Conservation (phyloP, 1,284 basidiomycete genomes). For the Somion occarium region DNA sequence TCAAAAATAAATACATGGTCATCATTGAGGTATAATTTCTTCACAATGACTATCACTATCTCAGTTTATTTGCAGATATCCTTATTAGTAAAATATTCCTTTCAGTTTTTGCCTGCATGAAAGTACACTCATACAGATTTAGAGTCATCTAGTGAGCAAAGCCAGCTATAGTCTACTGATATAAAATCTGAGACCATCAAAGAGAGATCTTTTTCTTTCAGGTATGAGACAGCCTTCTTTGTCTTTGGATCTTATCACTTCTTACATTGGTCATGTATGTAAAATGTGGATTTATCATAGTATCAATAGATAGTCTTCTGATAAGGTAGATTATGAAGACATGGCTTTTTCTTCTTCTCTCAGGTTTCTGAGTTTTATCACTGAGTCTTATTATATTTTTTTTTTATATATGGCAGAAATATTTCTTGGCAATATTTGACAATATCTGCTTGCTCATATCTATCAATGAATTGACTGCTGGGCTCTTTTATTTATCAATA, state of each 20-base stretch:
- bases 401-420: conserved; percentile 18
- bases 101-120: conserved; percentile 24
- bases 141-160: conserved; percentile 21
- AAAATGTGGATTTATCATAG: conserved; percentile 27
- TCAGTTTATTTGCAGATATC: conserved; percentile 26
- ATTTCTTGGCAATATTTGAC: conserved; percentile 19
- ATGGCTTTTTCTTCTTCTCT: background rate
- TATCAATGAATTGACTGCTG: conserved; percentile 28
- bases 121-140: conserved; percentile 22
- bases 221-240: conserved; percentile 13
- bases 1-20: conserved; percentile 31
- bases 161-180: conserved; percentile 38
- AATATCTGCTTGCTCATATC: conserved; percentile 27
- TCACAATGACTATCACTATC: conserved; percentile 28
- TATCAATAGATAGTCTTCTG: conserved; percentile 12
- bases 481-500: conserved; percentile 22
- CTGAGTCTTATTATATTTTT: background rate
- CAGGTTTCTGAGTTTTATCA: background rate
- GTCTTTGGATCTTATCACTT: conserved; percentile 17
- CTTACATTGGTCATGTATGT: conserved; percentile 20
- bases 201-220: conserved; percentile 26
- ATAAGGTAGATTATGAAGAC: background rate
- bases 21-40: conserved; percentile 20
- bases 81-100: conserved; percentile 32
- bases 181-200: conserved; percentile 42